These are phyloP conservation scores for Trichoderma sp. DNA, from an alignment of 2,329 filamentous ascomycete genomes.

Conservation along the genomic window DNA sequence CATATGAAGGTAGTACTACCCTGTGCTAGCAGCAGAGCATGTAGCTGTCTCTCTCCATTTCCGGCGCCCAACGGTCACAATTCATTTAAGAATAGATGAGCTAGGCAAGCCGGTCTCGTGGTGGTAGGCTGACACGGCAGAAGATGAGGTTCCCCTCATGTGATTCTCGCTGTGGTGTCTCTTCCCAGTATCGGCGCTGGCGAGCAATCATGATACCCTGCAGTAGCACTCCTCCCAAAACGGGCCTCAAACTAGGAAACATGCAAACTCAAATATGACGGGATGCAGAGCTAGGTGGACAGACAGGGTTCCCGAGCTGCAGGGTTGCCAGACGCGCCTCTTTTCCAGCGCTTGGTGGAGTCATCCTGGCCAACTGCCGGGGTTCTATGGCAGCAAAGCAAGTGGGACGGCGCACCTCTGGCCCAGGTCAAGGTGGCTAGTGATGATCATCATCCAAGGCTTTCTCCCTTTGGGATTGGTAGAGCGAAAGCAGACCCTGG, in stretches of 20 bases:
- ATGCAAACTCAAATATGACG: conserved; percentile 11
- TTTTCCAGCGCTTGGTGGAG: conserved; percentile 7
- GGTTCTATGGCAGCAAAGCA: conserved; percentile 9
- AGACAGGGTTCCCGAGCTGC: conserved; percentile 9
- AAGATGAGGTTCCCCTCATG: conserved; percentile 3
- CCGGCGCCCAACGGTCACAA: neutral
- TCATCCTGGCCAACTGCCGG: conserved; percentile 1
- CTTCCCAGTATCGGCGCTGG: neutral
- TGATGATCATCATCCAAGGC: conserved; percentile 10
- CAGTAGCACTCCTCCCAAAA: neutral
- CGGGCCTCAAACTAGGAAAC: neutral
- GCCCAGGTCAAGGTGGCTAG: conserved; percentile 3
- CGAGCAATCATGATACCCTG: neutral
- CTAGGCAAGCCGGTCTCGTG: conserved; percentile 1
- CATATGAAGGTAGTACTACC: neutral
- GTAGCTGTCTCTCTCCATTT: neutral
- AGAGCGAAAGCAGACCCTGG: conserved; percentile 2
- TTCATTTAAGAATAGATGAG: neutral
- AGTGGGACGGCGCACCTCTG: conserved; percentile 7
- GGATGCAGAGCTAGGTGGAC: neutral
- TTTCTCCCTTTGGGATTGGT: conserved; percentile 2
- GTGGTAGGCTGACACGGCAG: conserved; percentile 3
- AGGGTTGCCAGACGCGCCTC: conserved; percentile 10
- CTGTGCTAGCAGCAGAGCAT: neutral
- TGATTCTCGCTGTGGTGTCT: neutral